Evolutionary conservation across 2,329 filamentous ascomycete species (phyloP).

Genomic region (Fusarium poae): DNA sequence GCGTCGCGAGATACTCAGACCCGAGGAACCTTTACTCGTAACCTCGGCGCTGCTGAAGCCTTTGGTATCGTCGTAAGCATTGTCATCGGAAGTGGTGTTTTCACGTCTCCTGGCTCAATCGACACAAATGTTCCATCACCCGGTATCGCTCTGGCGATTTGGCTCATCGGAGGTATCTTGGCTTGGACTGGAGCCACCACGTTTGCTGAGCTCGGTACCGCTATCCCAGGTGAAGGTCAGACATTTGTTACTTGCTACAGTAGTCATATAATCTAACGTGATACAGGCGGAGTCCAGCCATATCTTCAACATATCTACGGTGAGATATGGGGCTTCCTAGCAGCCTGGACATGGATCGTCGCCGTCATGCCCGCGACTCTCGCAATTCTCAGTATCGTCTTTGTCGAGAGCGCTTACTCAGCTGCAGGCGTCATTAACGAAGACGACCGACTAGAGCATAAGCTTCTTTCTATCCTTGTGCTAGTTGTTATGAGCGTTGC

Average conservation of each 20-base stretch:
- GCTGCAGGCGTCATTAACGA: conserved; percentile 62
- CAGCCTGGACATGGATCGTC: conserved; percentile 75
- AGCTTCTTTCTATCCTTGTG: conserved; percentile 64
- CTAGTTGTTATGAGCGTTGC: conserved; percentile 62
- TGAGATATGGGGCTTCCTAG: conserved; percentile 71
- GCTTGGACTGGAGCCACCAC: conserved; percentile 74
- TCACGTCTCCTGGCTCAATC: conserved; percentile 73
- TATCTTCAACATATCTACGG: conserved; percentile 73
- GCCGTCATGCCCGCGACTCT: conserved; percentile 74
- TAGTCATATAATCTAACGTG: not conserved
- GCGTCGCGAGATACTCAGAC: conserved; percentile 10
- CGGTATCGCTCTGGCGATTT: conserved; percentile 68
- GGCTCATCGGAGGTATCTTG: conserved; percentile 71
- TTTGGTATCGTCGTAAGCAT: conserved; percentile 73
- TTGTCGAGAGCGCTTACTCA: conserved; percentile 71
- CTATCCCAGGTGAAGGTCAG: conserved; percentile 70
- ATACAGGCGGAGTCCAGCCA: conserved; percentile 69
- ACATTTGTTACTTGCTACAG: not conserved
- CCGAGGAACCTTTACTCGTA: conserved; percentile 56
- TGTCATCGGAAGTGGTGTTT: conserved; percentile 74
- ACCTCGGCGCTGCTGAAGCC: conserved; percentile 62
- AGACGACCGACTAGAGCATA: conserved; percentile 60
- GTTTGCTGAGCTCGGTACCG: conserved; percentile 73
- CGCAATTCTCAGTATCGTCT: conserved; percentile 74
- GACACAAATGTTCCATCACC: conserved; percentile 74